Base-by-base conservation (phyloP, 306 rosid species). In the Sphenostylis stenocarpa region DNA sequence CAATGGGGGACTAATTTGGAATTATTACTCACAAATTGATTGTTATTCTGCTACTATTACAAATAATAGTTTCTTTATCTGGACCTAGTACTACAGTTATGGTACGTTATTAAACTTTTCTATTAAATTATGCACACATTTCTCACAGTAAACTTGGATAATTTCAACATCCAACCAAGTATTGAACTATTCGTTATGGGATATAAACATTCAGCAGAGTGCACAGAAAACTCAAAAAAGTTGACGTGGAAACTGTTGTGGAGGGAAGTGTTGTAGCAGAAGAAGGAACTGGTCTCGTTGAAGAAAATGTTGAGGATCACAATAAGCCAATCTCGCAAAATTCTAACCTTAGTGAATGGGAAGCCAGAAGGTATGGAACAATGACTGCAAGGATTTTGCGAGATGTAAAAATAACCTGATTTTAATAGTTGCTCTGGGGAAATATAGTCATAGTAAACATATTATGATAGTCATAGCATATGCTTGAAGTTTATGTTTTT, bases 121-220 rank as follows among this genome's bases (percentile, higher is more conserved):
- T n/a, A n/a, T n/a, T n/a, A n/a, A n/a, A n/a, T n/a, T n/a, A n/a
- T n/a, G n/a, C n/a, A n/a, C n/a, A n/a, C n/a, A n/a, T n/a, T n/a
- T n/a, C n/a, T n/a, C n/a, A n/a, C n/a, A n/a, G n/a, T n/a, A n/a
- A n/a, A n/a, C n/a, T n/a, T n/a, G n/a, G n/a, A n/a, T n/a, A n/a
- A 64, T 95, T 85, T 85, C 97, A 92, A 75, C 97, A 95, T 88
- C 92, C 97, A 51, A 91, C n/a, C n/a, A n/a, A n/a, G 93, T 76
- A 95, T 95, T 76, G 91, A 92, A 77, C 91, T 95, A 70, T 90
- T 74, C 84, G 67, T 89, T 6, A 81, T 92, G 96, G 93, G 85
- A 69, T 15, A 44, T 20, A 95, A 90, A 73, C 64, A 80, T 23
- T 60, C 80, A 14, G 71, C 77, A 10, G 89, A 73, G 29, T 33